These are phyloP conservation scores for Marasmius tenuissimus DNA, from an alignment of 1,284 basidiomycete species.

Conservation along the genomic window DNA sequence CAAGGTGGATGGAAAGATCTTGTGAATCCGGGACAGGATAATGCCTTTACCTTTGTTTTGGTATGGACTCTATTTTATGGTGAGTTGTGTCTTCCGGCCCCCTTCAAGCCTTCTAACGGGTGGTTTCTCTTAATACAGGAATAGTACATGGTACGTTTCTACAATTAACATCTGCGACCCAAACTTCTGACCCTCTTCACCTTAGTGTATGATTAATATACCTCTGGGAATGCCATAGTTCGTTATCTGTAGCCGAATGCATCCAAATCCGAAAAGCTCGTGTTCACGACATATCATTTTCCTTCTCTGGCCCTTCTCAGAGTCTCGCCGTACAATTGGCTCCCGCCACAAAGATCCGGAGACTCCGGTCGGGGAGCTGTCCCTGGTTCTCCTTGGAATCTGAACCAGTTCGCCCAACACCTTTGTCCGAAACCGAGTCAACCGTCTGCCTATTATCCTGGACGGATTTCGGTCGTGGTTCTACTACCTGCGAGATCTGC, in stretches of 20 bases:
- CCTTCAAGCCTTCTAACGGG: background rate
- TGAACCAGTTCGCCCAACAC: background rate
- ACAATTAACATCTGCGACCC: conserved; percentile 16
- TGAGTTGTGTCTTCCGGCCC: conserved; percentile 34
- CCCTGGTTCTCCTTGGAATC: background rate
- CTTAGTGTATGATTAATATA: conserved; percentile 47
- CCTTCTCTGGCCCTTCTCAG: too few relatives aligned
- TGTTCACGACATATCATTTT: too few relatives aligned
- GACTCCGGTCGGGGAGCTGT: background rate
- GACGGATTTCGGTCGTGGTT: background rate
- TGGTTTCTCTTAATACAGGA: conserved; percentile 17
- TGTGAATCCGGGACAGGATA: conserved; percentile 82
- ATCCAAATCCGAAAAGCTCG: too few relatives aligned
- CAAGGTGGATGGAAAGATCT: conserved; percentile 56
- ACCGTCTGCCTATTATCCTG: background rate
- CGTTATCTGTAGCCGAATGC: too few relatives aligned
- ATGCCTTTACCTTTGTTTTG: conserved; percentile 82
- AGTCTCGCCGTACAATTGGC: too few relatives aligned
- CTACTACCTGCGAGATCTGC: background rate
- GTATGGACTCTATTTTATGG: conserved; percentile 90
- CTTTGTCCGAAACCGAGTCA: background rate
- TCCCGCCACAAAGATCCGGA: too few relatives aligned
- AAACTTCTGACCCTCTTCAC: conserved; percentile 9
- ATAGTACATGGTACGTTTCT: conserved; percentile 35
- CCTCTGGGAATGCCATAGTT: background rate